Evolutionary conservation across 441 rosid species (phyloP), one percentile per base, ranked within the genome.

Genomic region (Arabidopsis hybrid): DNA sequence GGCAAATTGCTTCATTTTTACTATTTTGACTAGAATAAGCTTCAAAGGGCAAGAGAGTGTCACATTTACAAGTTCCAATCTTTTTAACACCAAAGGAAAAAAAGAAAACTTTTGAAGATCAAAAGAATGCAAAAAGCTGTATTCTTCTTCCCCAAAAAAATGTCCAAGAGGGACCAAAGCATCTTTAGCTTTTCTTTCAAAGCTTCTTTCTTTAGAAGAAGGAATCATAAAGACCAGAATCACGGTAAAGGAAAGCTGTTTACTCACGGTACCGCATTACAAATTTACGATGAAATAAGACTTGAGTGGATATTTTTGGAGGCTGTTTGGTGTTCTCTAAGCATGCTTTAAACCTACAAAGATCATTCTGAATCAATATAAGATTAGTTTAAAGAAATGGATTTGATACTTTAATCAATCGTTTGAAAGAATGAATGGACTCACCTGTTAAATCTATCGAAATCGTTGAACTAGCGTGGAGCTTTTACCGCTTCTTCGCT

Each of bases 401-500:
- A 66, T 16, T 39, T 51, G 62, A 26, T 18, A 63, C 29, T 63
- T 52, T 18, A 51, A 67, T 40, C 46, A 35, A 60, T 35, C 60
- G 58, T 32, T 62, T 12, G 12, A 31, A 50, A 43, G 29, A n/a
- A 68, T 45, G 43, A 61, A 10, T 21, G 18, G n/a, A 47, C 2
- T 56, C 63, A 76, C 71, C 71, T 47, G 3, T 56, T 69, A 3
- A 39, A n/a, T 18, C 40, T 51, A 60, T 60, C 29, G 38, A 16
- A 34, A 13, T 42, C 13, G 4, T 39, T 49, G 61, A 74, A 18
- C 56, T 59, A 21, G 18, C 65, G 34, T 26, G 50, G 26, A 31
- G 29, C 10, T 16, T 57, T 81, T 56, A 92, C 38, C 97, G 94
- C 77, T 78, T 95, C 68, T 84, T 91, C 6, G 95, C 97, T 77